A percentile compares a stretch with the other conserved stretches of the same genome.
Conservation (phyloP, 2,329 filamentous ascomycete species). For the Sporothrix curviconia region DNA sequence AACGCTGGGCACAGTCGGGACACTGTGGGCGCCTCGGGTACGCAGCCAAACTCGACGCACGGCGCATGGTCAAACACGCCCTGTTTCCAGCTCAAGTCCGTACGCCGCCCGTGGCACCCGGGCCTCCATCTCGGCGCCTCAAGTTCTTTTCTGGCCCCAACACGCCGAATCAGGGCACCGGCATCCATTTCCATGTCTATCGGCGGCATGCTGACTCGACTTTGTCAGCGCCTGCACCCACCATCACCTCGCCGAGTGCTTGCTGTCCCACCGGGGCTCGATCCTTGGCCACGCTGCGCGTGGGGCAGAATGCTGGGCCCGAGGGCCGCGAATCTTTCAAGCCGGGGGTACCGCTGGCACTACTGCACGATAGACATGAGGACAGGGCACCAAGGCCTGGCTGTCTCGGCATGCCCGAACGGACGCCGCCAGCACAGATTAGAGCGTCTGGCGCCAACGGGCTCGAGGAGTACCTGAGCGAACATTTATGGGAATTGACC, state of each 20-base stretch:
- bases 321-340: slow-evolving; percentile 93
- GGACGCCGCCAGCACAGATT: slow-evolving; percentile 60
- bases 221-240: slow-evolving; percentile 88
- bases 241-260: slow-evolving; percentile 81
- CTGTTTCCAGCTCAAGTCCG: slow-evolving; percentile 57
- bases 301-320: slow-evolving; percentile 92
- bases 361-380: slow-evolving; percentile 94
- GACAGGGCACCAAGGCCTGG: slow-evolving; percentile 96
- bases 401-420: slow-evolving; percentile 83
- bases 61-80: slow-evolving; percentile 59
- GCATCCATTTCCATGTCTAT: slow-evolving; percentile 95
- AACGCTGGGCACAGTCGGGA: slow-evolving; percentile 42
- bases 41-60: slow-evolving; percentile 62
- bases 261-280: slow-evolving; percentile 80
- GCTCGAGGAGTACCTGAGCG: slow-evolving; percentile 86
- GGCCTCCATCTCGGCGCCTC: slow-evolving; percentile 79
- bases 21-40: slow-evolving; percentile 56
- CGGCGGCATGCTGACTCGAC: slow-evolving; percentile 83
- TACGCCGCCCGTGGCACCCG: slow-evolving; percentile 83
- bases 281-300: slow-evolving; percentile 79
- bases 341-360: slow-evolving; percentile 89
- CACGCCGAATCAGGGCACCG: slow-evolving; percentile 80
- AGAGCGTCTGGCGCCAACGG: slow-evolving; percentile 60
- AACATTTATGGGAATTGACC: slow-evolving; percentile 90
- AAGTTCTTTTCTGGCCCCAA: slow-evolving; percentile 84